These are phyloP conservation scores for Moesziomyces globuligerus DNA, from an alignment of 1,284 basidiomycete species.

Conservation along the genomic window DNA sequence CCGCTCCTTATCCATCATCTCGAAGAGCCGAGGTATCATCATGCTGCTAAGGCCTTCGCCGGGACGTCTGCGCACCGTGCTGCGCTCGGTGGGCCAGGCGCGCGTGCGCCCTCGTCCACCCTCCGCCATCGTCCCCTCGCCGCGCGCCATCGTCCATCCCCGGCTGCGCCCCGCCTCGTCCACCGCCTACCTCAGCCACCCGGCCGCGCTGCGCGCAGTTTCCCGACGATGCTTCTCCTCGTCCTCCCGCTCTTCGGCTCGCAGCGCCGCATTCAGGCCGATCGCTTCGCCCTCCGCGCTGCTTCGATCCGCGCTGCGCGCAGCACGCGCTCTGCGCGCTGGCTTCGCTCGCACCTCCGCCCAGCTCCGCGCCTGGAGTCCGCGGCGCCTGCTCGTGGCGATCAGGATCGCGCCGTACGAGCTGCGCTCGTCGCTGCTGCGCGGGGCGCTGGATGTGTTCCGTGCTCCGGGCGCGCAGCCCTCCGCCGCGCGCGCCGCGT, in stretches of 20 bases:
- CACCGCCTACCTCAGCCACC: background rate
- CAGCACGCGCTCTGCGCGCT: background rate
- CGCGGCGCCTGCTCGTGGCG: background rate
- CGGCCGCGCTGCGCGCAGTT: background rate
- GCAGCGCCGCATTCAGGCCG: background rate
- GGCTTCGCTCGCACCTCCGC: no score
- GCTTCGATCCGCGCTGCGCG: background rate
- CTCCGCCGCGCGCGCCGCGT: background rate
- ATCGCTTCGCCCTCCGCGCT: background rate
- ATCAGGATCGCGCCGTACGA: background rate
- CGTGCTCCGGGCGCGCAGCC: background rate
- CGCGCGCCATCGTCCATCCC: conserved; percentile 1
- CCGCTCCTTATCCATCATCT: conserved; percentile 3
- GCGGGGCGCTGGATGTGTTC: conserved; percentile 14
- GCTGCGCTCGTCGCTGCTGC: conserved; percentile 13
- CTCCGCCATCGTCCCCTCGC: conserved; percentile 1
- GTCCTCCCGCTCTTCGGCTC: background rate
- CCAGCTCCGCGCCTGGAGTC: background rate
- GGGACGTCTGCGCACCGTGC: conserved; percentile 10
- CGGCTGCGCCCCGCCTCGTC: background rate
- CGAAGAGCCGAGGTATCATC: background rate
- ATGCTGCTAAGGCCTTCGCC: conserved; percentile 26
- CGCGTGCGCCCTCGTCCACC: conserved; percentile 6
- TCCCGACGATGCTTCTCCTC: conserved; percentile 8
- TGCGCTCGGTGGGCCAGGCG: conserved; percentile 4